Conservation (phyloP, 2,329 filamentous ascomycete genomes). For the Niveomyces coronatus region DNA sequence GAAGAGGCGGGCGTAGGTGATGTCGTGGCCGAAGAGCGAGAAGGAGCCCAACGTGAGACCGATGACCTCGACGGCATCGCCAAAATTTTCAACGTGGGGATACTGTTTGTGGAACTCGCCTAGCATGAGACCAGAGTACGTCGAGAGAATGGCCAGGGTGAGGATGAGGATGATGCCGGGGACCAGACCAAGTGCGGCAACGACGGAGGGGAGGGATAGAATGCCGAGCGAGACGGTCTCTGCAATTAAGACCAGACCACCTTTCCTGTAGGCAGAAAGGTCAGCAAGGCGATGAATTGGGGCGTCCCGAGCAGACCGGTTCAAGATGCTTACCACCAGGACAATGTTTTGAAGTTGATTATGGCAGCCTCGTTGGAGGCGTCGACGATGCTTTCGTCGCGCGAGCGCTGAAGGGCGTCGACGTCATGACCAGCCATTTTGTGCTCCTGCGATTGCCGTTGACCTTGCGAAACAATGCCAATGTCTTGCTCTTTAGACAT, state of each 20-base stretch:
- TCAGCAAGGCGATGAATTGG: rapidly evolving
- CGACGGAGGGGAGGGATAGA: slow-evolving; percentile 67
- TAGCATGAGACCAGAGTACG: slow-evolving; percentile 41
- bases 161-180: slow-evolving; percentile 65
- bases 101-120: slow-evolving; percentile 64
- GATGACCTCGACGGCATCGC: slow-evolving; percentile 53
- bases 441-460: background rate
- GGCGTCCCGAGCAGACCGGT: no score
- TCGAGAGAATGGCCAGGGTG: slow-evolving; percentile 56
- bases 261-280: slow-evolving; percentile 22
- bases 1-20: slow-evolving; percentile 42
- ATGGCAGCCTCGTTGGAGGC: slow-evolving; percentile 6
- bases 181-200: slow-evolving; percentile 60
- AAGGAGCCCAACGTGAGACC: slow-evolving; percentile 36
- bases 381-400: slow-evolving; percentile 3
- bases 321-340: slow-evolving; percentile 25
- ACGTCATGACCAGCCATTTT: slow-evolving; percentile 1
- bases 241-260: slow-evolving; percentile 32
- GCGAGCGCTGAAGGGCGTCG: slow-evolving; percentile 1
- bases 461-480: background rate
- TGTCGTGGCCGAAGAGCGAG: slow-evolving; percentile 32
- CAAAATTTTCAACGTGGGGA: slow-evolving; percentile 56
- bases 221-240: slow-evolving; percentile 37
- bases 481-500: slow-evolving; percentile 7
- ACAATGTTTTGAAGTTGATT: slow-evolving; percentile 28